Evolutionary conservation across 192 early-diverging fungal genomes (phyloP).

Genomic region (Backusella westeae): DNA sequence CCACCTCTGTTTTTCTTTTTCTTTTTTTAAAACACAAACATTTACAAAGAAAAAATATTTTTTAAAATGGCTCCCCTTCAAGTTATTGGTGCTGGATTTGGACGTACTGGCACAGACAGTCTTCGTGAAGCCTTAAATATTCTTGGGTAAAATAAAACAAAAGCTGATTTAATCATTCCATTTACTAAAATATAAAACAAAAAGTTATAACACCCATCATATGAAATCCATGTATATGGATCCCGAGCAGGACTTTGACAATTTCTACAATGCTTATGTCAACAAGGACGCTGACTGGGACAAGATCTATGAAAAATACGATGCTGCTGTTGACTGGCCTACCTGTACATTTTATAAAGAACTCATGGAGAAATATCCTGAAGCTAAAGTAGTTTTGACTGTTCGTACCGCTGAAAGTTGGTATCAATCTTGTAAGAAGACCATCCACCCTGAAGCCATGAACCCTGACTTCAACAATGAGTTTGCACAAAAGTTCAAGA

Average conservation of each 20-base stretch:
- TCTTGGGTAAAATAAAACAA: conserved; percentile 1
- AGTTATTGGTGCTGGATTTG: conserved; percentile 21
- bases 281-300: conserved; percentile 22
- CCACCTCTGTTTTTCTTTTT: no score
- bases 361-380: conserved; percentile 20
- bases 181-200: background rate
- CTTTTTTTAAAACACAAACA: background rate
- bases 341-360: conserved; percentile 20
- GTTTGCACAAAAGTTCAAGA: background rate
- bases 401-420: conserved; percentile 16
- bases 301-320: conserved; percentile 1
- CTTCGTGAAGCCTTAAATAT: conserved; percentile 18
- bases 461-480: background rate
- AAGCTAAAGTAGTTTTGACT: conserved; percentile 25
- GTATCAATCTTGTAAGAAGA: conserved; percentile 14
- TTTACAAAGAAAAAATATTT: background rate
- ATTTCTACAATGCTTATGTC: background rate
- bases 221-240: conserved; percentile 16
- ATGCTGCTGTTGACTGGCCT: conserved; percentile 26
- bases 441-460: background rate
- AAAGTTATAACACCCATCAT: conserved; percentile 21
- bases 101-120: conserved; percentile 20
- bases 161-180: background rate
- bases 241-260: conserved; percentile 6
- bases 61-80: conserved; percentile 16